Evolutionary conservation across 2,329 filamentous ascomycete species (phyloP), one percentile per base, ranked within the genome.

Genomic region (Paraconiothyrium brasiliense): DNA sequence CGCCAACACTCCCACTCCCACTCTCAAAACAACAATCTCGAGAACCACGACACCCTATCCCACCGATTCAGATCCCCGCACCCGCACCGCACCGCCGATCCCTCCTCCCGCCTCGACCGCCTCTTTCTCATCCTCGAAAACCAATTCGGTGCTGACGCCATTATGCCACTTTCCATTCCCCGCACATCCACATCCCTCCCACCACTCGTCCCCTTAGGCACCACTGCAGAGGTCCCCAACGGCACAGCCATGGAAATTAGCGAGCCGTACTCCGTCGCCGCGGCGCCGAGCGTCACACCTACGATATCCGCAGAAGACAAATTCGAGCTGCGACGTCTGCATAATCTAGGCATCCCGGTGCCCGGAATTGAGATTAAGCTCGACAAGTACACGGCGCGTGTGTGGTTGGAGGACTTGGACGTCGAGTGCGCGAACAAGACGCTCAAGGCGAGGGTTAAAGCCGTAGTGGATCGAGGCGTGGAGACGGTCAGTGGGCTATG

Each of bases 71-170:
- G 86, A 34, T 44, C 57, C 2, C 67, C 74, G 50, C 95, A 97
- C 74, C 90, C 90, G 0, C 93, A 97, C 78, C 86, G 90, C 13
- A 86, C 90, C 48, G 80, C 93, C 46, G 86, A 86, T 10, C 85
- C 93, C 0, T 84, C 90, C 48, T 92, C 97, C 69, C 90, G 92
- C 44, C 88, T 98, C 44, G 87, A 90, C 65, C 90, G 94, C 37
- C 88, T 99, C 22, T 91, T 96, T 80, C 92, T 97, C 88, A 97
- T 99, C 83, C 89, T 99, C 14, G 95, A 99, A 83, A 92, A 94
- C 2, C 95, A 99, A 78, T 99, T 99, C 75, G 95, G 95, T 64
- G 84, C 88, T 35, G 90, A 95, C 66, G 90, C 92, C 62, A 89
- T 98, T 59, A 84, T 86, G 0, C 93, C 94, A 4, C 91, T 98